phyloP scores from a whole-genome alignment of 768 basidiomycete genomes.

The Leccinum sublutescens region DNA sequence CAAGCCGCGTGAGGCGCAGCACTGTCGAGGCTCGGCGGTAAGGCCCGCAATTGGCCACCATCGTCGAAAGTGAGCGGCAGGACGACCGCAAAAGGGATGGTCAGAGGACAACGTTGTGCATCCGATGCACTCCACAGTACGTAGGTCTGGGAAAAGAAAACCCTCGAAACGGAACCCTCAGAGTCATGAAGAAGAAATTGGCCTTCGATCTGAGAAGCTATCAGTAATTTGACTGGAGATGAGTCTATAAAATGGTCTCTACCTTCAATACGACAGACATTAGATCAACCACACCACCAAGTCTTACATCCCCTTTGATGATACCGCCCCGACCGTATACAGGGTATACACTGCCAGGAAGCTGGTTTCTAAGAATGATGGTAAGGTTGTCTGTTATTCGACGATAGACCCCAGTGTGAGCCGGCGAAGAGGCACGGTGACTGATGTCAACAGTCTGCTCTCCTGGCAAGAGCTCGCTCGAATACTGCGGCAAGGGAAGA shows the following conservation, averaged over 20 bases:
- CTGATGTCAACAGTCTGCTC: slow-evolving; percentile 52
- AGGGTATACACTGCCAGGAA: slow-evolving; percentile 22
- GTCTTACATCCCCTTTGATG: slow-evolving; percentile 24
- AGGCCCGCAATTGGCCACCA: slow-evolving; percentile 27
- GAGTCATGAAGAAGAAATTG: slow-evolving; percentile 17
- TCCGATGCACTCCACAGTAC: slow-evolving; percentile 19
- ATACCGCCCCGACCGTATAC: slow-evolving; percentile 20
- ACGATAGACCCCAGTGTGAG: slow-evolving; percentile 22
- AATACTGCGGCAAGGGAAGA: slow-evolving; percentile 53
- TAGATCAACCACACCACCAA: slow-evolving; percentile 11
- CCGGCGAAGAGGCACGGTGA: slow-evolving; percentile 16
- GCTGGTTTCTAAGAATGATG: slow-evolving; percentile 24
- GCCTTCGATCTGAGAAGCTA: slow-evolving; percentile 24
- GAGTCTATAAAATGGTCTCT: neutral
- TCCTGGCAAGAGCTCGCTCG: slow-evolving; percentile 45
- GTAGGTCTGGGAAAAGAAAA: slow-evolving; percentile 18
- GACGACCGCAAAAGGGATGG: slow-evolving; percentile 41
- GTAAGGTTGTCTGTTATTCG: slow-evolving; percentile 31
- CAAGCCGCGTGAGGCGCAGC: slow-evolving; percentile 32
- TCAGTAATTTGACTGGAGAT: neutral
- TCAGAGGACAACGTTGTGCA: slow-evolving; percentile 30
- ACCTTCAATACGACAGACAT: slow-evolving; percentile 27
- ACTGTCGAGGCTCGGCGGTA: slow-evolving; percentile 50
- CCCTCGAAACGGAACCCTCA: slow-evolving; percentile 9
- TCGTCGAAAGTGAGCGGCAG: slow-evolving; percentile 50